Percentiles rank a stretch among this genome's conserved stretches.
Conservation (phyloP, 2,329 filamentous ascomycete genomes). For the Davidsoniella eucalypti region DNA sequence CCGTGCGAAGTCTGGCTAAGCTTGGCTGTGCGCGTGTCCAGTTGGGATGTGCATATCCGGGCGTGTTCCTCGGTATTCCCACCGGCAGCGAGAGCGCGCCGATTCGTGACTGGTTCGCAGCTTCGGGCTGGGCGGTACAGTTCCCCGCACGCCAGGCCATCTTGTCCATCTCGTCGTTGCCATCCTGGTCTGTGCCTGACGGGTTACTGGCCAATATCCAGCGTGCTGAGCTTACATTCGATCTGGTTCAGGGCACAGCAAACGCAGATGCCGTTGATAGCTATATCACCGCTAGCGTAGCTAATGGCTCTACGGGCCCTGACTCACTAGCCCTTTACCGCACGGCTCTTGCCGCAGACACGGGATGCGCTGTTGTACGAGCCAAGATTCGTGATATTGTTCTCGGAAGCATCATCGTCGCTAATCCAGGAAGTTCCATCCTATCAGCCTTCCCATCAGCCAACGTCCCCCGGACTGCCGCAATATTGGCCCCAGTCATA, state of each 20-base stretch:
- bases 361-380: conserved; percentile 65
- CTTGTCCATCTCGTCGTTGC: conserved; percentile 57
- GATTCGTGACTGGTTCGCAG: conserved; percentile 67
- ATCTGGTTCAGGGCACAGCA: conserved; percentile 66
- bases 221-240: conserved; percentile 59
- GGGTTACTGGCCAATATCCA: conserved; percentile 60
- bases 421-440: conserved; percentile 13
- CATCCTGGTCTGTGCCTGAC: conserved; percentile 58
- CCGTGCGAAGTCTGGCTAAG: conserved; percentile 53
- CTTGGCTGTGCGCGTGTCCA: conserved; percentile 64
- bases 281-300: conserved; percentile 36
- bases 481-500: conserved; percentile 67
- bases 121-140: conserved; percentile 68
- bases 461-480: conserved; percentile 32
- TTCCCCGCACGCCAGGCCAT: conserved; percentile 42
- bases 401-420: conserved; percentile 6
- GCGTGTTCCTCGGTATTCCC: conserved; percentile 75
- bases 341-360: conserved; percentile 52
- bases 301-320: conserved; percentile 48
- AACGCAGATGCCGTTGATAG: conserved; percentile 57
- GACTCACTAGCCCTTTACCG: conserved; percentile 69
- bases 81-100: conserved; percentile 21
- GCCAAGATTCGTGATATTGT: conserved; percentile 54
- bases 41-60: conserved; percentile 64
- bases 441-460: neutral